Percentiles rank a stretch among this genome's conserved stretches.
phyloP scores from a whole-genome alignment of 1,284 basidiomycete genomes.

The Flammula alnicola region DNA sequence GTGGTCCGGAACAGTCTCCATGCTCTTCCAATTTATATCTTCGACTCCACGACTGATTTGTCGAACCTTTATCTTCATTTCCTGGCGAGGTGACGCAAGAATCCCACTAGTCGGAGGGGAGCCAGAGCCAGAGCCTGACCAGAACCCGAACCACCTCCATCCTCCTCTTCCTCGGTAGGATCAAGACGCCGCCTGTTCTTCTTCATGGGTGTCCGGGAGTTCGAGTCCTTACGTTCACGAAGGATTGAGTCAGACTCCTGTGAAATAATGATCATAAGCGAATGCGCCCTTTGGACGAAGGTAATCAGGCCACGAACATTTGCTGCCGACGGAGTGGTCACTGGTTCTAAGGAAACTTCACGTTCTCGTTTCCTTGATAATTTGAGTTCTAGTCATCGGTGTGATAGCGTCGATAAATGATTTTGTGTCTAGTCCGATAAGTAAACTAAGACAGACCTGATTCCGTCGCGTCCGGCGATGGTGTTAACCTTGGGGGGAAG shows the following conservation, averaged over 20 bases:
- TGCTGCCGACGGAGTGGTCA: conserved; percentile 52
- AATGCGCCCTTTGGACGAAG: conserved; percentile 6
- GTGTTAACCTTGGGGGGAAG: conserved; percentile 41
- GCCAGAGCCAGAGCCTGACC: conserved; percentile 44
- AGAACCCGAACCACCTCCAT: conserved; percentile 40
- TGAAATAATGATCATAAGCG: conserved; percentile 21
- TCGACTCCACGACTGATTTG: conserved; percentile 80
- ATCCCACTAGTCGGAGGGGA: conserved; percentile 45
- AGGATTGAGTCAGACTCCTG: conserved; percentile 50
- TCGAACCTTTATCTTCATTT: conserved; percentile 73
- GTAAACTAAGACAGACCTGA: conserved; percentile 35
- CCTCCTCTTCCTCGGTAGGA: conserved; percentile 64
- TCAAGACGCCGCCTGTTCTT: conserved; percentile 71
- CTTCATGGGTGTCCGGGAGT: conserved; percentile 58
- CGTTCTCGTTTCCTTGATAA: conserved; percentile 67
- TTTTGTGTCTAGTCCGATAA: conserved; percentile 20
- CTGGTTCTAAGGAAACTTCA: conserved; percentile 74
- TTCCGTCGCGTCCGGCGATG: conserved; percentile 40
- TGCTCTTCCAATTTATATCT: conserved; percentile 70
- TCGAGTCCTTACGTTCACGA: conserved; percentile 51
- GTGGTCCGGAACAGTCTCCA: conserved; percentile 36
- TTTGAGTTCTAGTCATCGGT: conserved; percentile 34
- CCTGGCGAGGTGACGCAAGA: conserved; percentile 66
- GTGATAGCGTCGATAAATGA: conserved; percentile 12
- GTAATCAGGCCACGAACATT: conserved; percentile 30